A percentile compares a stretch with the other conserved stretches of the same genome.
These are phyloP conservation scores for Starmerella vitae DNA, from an alignment of 805 yeast species.

Conservation along the genomic window DNA sequence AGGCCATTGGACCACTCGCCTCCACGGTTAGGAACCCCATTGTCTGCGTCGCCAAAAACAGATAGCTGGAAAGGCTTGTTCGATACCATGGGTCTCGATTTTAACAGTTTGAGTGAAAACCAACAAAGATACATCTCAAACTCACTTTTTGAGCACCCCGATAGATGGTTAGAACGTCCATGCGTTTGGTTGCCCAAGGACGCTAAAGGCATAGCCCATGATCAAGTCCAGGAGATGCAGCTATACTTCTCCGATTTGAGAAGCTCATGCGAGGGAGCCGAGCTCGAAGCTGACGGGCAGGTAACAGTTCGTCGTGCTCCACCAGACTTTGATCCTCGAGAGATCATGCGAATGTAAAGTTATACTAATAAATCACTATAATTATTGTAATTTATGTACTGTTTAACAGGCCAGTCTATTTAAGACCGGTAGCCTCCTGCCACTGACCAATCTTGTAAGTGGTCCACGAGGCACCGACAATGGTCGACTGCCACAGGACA, in stretches of 20 bases:
- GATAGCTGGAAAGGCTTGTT: conserved; percentile 14
- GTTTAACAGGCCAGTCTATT: conserved; percentile 5
- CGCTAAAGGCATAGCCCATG: conserved; percentile 27
- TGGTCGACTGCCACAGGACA: conserved; percentile 31
- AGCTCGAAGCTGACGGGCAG: conserved; percentile 18
- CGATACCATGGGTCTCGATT: conserved; percentile 23
- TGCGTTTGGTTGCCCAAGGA: conserved; percentile 37
- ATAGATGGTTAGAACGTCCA: conserved; percentile 23
- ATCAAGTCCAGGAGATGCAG: conserved; percentile 25
- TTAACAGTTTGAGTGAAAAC: conserved; percentile 18
- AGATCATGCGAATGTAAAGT: conserved; percentile 5
- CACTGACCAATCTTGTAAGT: conserved; percentile 17
- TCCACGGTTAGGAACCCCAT: too few species aligned
- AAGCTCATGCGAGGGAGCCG: conserved; percentile 24
- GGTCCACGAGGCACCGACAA: conserved; percentile 13
- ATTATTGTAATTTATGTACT: background rate
- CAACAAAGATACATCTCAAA: conserved; percentile 21
- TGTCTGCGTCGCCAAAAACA: background rate
- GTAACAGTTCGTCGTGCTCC: conserved; percentile 20
- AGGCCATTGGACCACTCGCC: too few species aligned
- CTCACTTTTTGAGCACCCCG: conserved; percentile 26
- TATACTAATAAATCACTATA: background rate
- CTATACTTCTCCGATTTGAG: conserved; percentile 19
- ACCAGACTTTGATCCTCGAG: conserved; percentile 19
- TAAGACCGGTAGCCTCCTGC: conserved; percentile 9